Percentiles rank a stretch among this genome's conserved stretches.
phyloP scores from a whole-genome alignment of 305 asterid species.

The Nicotiana rustica region DNA sequence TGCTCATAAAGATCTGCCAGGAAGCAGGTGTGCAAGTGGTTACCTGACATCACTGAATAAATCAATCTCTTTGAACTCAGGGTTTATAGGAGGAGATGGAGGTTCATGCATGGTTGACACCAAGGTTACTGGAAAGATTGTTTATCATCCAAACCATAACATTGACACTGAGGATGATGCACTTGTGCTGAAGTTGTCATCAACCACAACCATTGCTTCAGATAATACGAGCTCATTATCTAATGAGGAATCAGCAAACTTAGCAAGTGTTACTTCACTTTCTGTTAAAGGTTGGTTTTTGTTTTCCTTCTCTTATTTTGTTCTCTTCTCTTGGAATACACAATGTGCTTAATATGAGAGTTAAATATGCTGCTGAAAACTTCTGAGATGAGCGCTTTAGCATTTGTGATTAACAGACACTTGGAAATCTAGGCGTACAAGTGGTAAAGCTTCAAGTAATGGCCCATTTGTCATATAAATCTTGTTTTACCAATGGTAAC shows the following conservation, averaged over 20 bases:
- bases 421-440: constrained; percentile 5
- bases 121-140: constrained; percentile 41
- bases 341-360: constrained; percentile 18
- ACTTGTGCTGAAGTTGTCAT: constrained; percentile 62
- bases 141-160: constrained; percentile 45
- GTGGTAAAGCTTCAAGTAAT: background rate
- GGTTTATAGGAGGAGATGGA: constrained; percentile 44
- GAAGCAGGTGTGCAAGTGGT: constrained; percentile 46
- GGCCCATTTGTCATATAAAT: constrained; percentile 20
- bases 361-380: background rate
- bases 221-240: constrained; percentile 69
- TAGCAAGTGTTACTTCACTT: constrained; percentile 69
- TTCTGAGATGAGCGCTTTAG: background rate
- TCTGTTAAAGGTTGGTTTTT: constrained; percentile 68
- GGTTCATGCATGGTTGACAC: constrained; percentile 47
- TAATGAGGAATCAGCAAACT: constrained; percentile 67
- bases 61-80: constrained; percentile 45
- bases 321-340: constrained; percentile 2
- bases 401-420: background rate
- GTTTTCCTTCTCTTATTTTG: constrained; percentile 4
- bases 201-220: constrained; percentile 55
- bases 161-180: constrained; percentile 52
- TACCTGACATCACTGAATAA: constrained; percentile 42
- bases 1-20: constrained; percentile 40
- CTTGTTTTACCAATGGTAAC: background rate